Conservation (phyloP, 805 yeast species). For the Pichia californica region DNA sequence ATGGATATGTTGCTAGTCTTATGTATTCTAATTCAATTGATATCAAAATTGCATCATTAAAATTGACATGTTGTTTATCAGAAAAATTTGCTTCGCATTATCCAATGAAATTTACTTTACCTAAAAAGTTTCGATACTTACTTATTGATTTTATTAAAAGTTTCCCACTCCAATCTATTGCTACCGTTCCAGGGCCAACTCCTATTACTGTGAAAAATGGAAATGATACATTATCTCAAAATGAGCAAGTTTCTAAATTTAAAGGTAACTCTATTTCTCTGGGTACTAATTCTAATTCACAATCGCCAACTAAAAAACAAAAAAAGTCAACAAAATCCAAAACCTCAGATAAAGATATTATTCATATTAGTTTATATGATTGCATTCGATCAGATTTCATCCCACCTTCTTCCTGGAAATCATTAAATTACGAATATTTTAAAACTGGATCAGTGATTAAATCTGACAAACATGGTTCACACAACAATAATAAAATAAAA, state of each 20-base stretch:
- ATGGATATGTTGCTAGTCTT: conserved; percentile 52
- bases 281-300: conserved; percentile 1
- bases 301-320: conserved; percentile 6
- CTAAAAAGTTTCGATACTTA: conserved; percentile 38
- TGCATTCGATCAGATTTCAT: conserved; percentile 27
- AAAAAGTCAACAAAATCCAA: conserved; percentile 11
- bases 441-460: conserved; percentile 20
- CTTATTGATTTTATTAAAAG: conserved; percentile 44
- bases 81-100: conserved; percentile 51
- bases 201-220: conserved; percentile 12
- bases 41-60: conserved; percentile 54
- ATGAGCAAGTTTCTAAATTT: conserved; percentile 22
- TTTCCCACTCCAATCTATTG: conserved; percentile 34
- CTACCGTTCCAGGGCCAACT: conserved; percentile 18
- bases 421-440: conserved; percentile 49
- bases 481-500: conserved; percentile 9
- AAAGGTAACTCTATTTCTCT: conserved; percentile 8
- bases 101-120: conserved; percentile 36
- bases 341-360: conserved; percentile 8
- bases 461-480: not conserved
- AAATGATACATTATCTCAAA: not conserved
- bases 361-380: conserved; percentile 24
- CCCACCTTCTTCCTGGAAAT: conserved; percentile 52
- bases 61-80: conserved; percentile 44
- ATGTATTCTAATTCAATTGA: conserved; percentile 53